Evolutionary conservation across 2,329 filamentous ascomycete species (phyloP), one percentile per base, ranked within the genome.

Genomic region (Fusarium praegraminearum): DNA sequence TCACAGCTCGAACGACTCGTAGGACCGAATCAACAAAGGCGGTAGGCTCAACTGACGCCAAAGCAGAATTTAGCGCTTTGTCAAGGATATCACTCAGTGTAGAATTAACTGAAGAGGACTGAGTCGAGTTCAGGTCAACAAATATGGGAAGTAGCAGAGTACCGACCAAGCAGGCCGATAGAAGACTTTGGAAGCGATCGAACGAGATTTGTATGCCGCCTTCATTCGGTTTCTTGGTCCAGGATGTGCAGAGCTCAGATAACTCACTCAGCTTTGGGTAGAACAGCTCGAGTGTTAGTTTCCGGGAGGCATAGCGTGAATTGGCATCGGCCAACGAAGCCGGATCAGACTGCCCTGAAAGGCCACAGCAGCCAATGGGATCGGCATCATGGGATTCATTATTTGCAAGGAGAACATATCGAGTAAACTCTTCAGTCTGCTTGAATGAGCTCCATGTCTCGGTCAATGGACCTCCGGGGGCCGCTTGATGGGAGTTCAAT

Each of bases 331-430:
- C 73, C 18, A 73, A 41, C 4, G 73, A 72, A 26, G 69, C 54
- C 22, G 67, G 47, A 16, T 62, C 61, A 35, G 61, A 66, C 5
- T 26, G 41, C 3, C 44, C 59, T 7, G 65, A 59, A 20, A 45
- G 41, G 4, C 56, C 62, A 30, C 53, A 53, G 16, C 64, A 52
- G 13, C 43, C 41, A 35, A 36, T 33, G 16, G 47, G 40, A 16
- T 33, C 35, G 7, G 49, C 22, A 2, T 38, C 43, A 8, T 49
- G 33, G 18, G 45, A 28, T 16, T 73, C 50, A 24, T 70, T 77
- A 3, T 84, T 80, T 13, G 90, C 78, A 2, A 90, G 80, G 3
- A 90, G 79, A 7, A 90, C 79, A 65, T 90, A 91, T 46, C 83
- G 80, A 38, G 85, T 81, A 62, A 87, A 80, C 9, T 77, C 72